A percentile compares a stretch with the other conserved stretches of the same genome.
Conservation (phyloP, 768 basidiomycete species). For the Psilocybe azurescens region DNA sequence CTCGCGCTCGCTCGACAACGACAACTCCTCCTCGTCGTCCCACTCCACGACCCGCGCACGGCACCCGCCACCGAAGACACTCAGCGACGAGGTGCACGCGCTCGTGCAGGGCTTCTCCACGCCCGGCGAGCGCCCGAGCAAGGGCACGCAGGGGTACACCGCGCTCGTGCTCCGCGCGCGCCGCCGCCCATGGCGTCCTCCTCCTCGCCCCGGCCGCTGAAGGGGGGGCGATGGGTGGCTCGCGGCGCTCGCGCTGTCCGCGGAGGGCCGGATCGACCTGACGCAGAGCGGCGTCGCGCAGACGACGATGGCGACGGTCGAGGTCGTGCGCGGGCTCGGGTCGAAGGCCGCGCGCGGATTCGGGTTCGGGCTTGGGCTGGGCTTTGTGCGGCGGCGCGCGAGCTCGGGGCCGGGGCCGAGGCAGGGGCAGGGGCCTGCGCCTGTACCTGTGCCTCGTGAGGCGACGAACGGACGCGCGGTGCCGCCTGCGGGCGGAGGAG, state of each 20-base stretch:
- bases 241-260: constrained; percentile 13
- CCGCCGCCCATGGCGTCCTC: constrained; percentile 39
- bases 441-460: background rate
- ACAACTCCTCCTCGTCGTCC: constrained; percentile 7
- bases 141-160: constrained; percentile 64
- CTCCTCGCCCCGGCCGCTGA: background rate
- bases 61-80: constrained; percentile 23
- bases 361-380: constrained; percentile 16
- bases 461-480: constrained; percentile 21
- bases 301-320: constrained; percentile 88
- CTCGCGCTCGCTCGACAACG: constrained; percentile 10
- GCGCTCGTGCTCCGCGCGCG: constrained; percentile 56
- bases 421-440: background rate
- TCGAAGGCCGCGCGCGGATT: constrained; percentile 19
- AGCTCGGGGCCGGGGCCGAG: background rate
- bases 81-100: constrained; percentile 28
- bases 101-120: constrained; percentile 21
- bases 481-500: background rate
- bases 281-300: constrained; percentile 81
- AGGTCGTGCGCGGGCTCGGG: constrained; percentile 66
- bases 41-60: background rate
- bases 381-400: constrained; percentile 23
- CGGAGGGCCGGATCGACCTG: constrained; percentile 68
- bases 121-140: constrained; percentile 47
- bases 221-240: background rate